phyloP scores from a whole-genome alignment of 1,284 basidiomycete species.

The Trichosporon ovoides region DNA sequence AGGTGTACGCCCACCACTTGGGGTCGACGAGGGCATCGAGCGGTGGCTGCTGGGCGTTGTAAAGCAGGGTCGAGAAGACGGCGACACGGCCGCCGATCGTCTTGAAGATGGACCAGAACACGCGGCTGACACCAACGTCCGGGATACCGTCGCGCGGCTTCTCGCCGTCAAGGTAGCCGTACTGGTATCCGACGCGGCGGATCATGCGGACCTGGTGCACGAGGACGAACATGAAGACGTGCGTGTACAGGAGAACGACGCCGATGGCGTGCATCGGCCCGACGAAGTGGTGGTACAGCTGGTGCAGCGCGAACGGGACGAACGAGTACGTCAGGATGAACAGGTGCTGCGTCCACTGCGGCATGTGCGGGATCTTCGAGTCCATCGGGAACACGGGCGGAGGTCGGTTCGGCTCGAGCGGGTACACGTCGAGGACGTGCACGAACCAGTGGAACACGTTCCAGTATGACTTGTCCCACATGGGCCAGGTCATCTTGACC shows the following conservation, averaged over 20 bases:
- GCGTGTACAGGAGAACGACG: conserved; percentile 5
- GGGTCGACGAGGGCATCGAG: neutral
- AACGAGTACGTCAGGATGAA: conserved; percentile 4
- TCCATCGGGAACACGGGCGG: neutral
- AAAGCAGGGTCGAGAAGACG: neutral
- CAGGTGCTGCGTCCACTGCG: conserved; percentile 5
- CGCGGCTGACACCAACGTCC: conserved; percentile 4
- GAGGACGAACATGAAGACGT: neutral
- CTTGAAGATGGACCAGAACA: conserved; percentile 4
- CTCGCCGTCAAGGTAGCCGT: conserved; percentile 6
- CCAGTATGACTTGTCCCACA: neutral
- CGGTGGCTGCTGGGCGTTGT: neutral
- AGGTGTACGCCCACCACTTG: conserved; percentile 2
- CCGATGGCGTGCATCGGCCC: neutral
- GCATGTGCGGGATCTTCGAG: conserved; percentile 3
- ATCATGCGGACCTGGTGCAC: conserved; percentile 5
- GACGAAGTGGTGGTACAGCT: neutral
- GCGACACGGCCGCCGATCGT: conserved; percentile 1
- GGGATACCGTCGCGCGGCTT: conserved; percentile 5
- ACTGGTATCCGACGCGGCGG: neutral
- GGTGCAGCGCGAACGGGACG: neutral
- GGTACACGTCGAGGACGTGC: conserved; percentile 7
- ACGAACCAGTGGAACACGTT: neutral
- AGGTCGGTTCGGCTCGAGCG: neutral
- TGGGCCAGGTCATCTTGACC: neutral